These are phyloP conservation scores for Phytophthora pluvialis DNA, from an alignment of 352 stramenopile species.

Conservation along the genomic window DNA sequence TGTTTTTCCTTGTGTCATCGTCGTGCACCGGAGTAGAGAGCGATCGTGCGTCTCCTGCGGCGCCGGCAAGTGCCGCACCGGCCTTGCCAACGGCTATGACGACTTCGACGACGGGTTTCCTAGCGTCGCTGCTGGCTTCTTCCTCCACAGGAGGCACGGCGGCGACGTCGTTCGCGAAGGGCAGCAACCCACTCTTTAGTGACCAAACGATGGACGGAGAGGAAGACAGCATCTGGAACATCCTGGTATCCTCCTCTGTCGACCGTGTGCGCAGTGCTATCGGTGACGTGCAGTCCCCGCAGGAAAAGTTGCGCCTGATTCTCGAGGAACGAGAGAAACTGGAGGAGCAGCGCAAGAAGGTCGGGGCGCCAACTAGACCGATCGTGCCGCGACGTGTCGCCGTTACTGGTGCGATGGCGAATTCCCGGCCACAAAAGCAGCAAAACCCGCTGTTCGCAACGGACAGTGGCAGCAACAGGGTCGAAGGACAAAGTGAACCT, in stretches of 20 bases:
- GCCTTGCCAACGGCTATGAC: slow-evolving; percentile 16
- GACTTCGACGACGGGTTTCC: slow-evolving; percentile 46
- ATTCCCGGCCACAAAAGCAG: slow-evolving; percentile 15
- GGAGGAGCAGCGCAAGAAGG: slow-evolving; percentile 63
- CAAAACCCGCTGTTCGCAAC: slow-evolving; percentile 38
- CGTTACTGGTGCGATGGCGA: background rate
- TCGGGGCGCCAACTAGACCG: slow-evolving; percentile 24
- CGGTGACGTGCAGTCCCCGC: slow-evolving; percentile 41
- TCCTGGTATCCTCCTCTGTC: slow-evolving; percentile 72
- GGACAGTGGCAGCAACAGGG: background rate
- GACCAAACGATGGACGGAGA: slow-evolving; percentile 52
- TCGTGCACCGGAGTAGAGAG: slow-evolving; percentile 54
- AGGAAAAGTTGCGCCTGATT: slow-evolving; percentile 67
- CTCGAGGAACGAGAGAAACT: slow-evolving; percentile 67
- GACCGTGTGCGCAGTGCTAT: slow-evolving; percentile 68
- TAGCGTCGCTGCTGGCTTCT: slow-evolving; percentile 60
- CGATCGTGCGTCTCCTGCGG: background rate
- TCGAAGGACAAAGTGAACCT: slow-evolving; percentile 14
- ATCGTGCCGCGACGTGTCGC: slow-evolving; percentile 21
- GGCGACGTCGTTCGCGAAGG: slow-evolving; percentile 18
- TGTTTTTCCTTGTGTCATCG: slow-evolving; percentile 69
- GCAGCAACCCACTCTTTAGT: slow-evolving; percentile 58
- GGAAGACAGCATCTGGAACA: slow-evolving; percentile 76
- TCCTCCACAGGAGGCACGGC: slow-evolving; percentile 44
- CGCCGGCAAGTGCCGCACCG: background rate